A percentile compares a stretch with the other conserved stretches of the same genome.
phyloP scores from a whole-genome alignment of 257 asterid genomes.

The Nicotiana tabacum region DNA sequence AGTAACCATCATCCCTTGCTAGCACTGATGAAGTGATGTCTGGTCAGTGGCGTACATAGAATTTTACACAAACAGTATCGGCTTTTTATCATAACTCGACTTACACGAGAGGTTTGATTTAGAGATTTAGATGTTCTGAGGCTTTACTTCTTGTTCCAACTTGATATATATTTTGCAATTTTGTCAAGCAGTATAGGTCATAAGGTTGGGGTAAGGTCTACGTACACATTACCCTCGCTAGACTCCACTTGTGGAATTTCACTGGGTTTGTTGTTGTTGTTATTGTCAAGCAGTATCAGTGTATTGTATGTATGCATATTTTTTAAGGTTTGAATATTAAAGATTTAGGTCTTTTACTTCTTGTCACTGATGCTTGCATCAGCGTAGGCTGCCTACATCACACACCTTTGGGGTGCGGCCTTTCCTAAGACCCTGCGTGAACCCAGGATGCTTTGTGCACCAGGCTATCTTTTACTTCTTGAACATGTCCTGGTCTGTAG shows the following conservation, averaged over 20 bases:
- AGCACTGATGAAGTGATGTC: not conserved
- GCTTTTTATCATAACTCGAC: not conserved
- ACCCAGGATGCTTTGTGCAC: too few relatives aligned
- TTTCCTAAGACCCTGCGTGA: fast-evolving
- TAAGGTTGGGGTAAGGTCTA: too few relatives aligned
- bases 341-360: too few relatives aligned
- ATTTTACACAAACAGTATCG: not conserved
- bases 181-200: not conserved
- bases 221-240: too few relatives aligned
- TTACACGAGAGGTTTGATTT: not conserved
- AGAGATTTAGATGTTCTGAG: not conserved
- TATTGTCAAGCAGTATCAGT: not conserved
- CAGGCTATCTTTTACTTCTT: too few relatives aligned
- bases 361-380: too few relatives aligned
- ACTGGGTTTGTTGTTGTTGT: too few relatives aligned
- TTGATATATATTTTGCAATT: not conserved
- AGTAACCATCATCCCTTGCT: slow-evolving; percentile 10
- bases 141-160: not conserved
- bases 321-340: too few relatives aligned
- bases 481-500: not conserved
- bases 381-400: too few relatives aligned
- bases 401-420: too few relatives aligned
- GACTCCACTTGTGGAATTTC: too few relatives aligned
- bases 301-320: not conserved
- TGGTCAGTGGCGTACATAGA: not conserved